Evolutionary conservation across 2,329 filamentous ascomycete species (phyloP).

Genomic region (Penicillium hordei): DNA sequence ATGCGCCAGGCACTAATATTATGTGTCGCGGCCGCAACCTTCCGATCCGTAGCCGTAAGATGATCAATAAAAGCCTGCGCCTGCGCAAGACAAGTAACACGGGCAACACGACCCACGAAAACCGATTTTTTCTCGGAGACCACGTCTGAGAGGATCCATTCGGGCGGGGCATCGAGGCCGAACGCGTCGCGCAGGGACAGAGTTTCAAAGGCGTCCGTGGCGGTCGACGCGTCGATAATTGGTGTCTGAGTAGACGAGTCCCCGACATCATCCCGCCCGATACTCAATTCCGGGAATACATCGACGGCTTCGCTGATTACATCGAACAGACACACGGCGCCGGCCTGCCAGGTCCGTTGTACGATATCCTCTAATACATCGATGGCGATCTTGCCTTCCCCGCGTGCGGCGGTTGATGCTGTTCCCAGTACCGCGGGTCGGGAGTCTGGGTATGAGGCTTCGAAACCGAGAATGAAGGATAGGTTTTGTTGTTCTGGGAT

Average conservation of each 20-base stretch:
- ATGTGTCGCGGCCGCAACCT: constrained; percentile 82
- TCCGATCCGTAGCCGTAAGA: constrained; percentile 78
- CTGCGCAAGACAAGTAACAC: constrained; percentile 67
- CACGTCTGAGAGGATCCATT: constrained; percentile 73
- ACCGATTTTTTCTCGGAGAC: constrained; percentile 81
- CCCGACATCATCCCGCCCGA: constrained; percentile 28
- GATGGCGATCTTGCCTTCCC: constrained; percentile 71
- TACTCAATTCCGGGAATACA: constrained; percentile 56
- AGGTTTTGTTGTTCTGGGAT: constrained; percentile 60
- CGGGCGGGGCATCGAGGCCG: constrained; percentile 46
- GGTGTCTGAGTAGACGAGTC: constrained; percentile 13
- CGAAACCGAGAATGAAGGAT: constrained; percentile 62
- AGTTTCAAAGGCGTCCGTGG: constrained; percentile 26
- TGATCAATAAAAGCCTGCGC: constrained; percentile 71
- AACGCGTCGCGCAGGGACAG: constrained; percentile 31
- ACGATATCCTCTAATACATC: constrained; percentile 67
- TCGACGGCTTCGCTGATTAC: constrained; percentile 68
- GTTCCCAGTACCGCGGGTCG: constrained; percentile 74
- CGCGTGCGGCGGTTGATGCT: constrained; percentile 70
- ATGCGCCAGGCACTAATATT: constrained; percentile 97
- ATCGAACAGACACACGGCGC: constrained; percentile 84
- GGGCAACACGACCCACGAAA: constrained; percentile 76
- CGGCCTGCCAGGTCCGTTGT: constrained; percentile 65
- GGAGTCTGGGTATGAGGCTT: constrained; percentile 69
- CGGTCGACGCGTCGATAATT: neutral